Percentiles rank a stretch among this genome's conserved stretches.
Conservation (phyloP, 768 basidiomycete genomes). For the Coprinopsis marcescibilis region DNA sequence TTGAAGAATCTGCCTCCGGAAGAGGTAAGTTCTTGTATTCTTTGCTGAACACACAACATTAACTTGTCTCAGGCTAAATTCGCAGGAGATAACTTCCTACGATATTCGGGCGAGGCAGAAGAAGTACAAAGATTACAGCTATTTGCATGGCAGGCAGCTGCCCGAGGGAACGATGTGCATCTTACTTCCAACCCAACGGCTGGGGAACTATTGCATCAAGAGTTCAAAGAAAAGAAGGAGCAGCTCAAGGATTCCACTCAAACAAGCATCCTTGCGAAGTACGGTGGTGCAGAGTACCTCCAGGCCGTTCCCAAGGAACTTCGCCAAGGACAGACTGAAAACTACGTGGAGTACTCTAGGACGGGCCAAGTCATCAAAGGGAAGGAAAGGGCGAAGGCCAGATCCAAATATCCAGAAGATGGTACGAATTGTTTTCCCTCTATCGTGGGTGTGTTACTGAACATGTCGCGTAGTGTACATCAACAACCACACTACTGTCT, state of each 20-base stretch:
- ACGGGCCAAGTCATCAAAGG: conserved; percentile 90
- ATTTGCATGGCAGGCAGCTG: conserved; percentile 95
- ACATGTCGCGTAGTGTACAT: conserved; percentile 53
- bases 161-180: conserved; percentile 92
- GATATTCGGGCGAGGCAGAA: conserved; percentile 87
- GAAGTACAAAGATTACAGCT: conserved; percentile 90
- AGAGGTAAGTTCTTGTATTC: conserved; percentile 54
- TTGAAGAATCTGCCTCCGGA: conserved; percentile 70
- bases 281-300: conserved; percentile 92
- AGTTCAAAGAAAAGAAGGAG: conserved; percentile 91
- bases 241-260: conserved; percentile 83
- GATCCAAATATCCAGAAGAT: conserved; percentile 95
- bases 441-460: conserved; percentile 5
- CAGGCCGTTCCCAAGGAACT: conserved; percentile 88
- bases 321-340: conserved; percentile 91
- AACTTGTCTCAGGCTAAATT: conserved; percentile 60
- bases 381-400: conserved; percentile 77
- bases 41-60: not conserved
- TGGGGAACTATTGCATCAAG: conserved; percentile 84
- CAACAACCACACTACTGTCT: conserved; percentile 94
- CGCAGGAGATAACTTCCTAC: conserved; percentile 95
- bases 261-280: conserved; percentile 84
- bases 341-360: conserved; percentile 95
- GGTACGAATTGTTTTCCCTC: conserved; percentile 41
- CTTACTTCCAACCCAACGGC: conserved; percentile 95